These are phyloP conservation scores for Domatiomyces catenatus DNA, from an alignment of 2,329 filamentous ascomycete species.

Conservation along the genomic window DNA sequence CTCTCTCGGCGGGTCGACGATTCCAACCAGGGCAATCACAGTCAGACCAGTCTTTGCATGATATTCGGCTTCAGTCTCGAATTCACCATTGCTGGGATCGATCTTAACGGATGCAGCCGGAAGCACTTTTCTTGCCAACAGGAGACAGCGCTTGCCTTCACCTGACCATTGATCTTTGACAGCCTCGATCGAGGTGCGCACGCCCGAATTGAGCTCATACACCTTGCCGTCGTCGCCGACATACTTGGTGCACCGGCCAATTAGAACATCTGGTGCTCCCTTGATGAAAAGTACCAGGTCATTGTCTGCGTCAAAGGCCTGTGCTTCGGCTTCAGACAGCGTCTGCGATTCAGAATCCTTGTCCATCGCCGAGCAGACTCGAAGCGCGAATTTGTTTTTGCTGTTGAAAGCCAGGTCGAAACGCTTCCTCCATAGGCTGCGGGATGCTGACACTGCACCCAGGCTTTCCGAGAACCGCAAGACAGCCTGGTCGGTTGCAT, in stretches of 20 bases:
- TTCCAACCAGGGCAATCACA: conserved; percentile 42
- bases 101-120: conserved; percentile 26
- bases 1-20: conserved; percentile 44
- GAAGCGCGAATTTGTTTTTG: conserved; percentile 71
- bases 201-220: conserved; percentile 33
- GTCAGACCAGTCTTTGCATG: conserved; percentile 36
- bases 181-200: conserved; percentile 35
- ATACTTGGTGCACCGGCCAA: conserved; percentile 46
- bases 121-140: conserved; percentile 48
- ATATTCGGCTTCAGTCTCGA: conserved; percentile 43
- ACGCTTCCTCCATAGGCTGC: conserved; percentile 47
- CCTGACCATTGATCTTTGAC: conserved; percentile 55
- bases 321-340: conserved; percentile 20
- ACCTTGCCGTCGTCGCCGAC: conserved; percentile 41
- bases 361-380: conserved; percentile 34
- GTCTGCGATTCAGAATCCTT: conserved; percentile 6
- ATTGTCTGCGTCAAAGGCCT: conserved; percentile 22
- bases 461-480: conserved; percentile 55
- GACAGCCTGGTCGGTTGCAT: conserved; percentile 62
- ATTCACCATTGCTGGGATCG: conserved; percentile 32
- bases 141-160: conserved; percentile 51
- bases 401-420: conserved; percentile 64
- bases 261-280: conserved; percentile 59
- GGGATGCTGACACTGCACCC: conserved; percentile 43
- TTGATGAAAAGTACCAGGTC: conserved; percentile 51